These are phyloP conservation scores for Tetracentron sinense DNA, from an alignment of 164 flowering plant species.

Conservation along the genomic window DNA sequence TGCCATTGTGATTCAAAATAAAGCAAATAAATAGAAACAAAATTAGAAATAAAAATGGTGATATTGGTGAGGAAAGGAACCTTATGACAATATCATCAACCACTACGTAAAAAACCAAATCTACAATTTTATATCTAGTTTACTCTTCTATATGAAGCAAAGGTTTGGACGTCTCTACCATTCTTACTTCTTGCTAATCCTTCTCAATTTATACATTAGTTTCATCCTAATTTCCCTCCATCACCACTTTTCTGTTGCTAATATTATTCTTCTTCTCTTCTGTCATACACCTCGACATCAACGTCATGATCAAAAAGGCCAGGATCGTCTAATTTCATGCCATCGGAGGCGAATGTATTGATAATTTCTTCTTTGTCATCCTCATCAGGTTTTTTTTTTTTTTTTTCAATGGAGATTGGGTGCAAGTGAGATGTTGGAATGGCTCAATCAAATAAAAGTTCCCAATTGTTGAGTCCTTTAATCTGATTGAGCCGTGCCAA, in stretches of 20 bases:
- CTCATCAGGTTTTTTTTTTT: constrained; percentile 1
- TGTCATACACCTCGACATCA: neutral
- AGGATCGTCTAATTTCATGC: neutral
- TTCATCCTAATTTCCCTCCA: neutral
- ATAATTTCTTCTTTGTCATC: neutral
- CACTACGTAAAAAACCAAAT: constrained; percentile 16
- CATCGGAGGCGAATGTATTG: neutral
- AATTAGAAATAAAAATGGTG: neutral
- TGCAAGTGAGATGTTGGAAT: constrained; percentile 45
- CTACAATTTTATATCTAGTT: constrained; percentile 1
- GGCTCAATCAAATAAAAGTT: constrained; percentile 65
- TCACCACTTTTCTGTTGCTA: neutral
- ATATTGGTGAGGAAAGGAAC: neutral
- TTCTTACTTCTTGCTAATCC: constrained; percentile 6
- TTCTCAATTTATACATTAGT: neutral
- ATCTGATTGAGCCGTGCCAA: constrained; percentile 89
- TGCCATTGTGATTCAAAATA: neutral
- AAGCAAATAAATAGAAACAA: neutral
- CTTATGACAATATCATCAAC: constrained; percentile 22
- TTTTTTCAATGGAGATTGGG: neutral
- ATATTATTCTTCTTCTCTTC: neutral
- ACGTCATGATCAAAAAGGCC: no score
- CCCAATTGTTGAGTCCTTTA: constrained; percentile 35
- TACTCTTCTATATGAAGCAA: constrained; percentile 10
- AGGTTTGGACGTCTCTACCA: constrained; percentile 45